Evolutionary conservation across 371 early-diverging fungal species (phyloP), one percentile per base, ranked within the genome.

Genomic region (Mortierella sp.): DNA sequence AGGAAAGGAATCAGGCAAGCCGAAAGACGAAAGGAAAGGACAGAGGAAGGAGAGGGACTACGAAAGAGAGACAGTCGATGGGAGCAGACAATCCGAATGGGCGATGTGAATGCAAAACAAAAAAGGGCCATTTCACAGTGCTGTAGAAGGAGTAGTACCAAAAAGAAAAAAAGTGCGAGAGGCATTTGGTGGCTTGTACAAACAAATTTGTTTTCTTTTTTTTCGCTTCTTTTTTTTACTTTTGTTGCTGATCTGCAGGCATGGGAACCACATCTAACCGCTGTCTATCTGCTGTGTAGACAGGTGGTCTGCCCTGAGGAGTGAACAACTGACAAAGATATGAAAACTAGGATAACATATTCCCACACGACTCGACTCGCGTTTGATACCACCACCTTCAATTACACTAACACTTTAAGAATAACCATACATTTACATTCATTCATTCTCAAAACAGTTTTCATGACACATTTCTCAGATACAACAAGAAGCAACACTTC

Each of bases 141-240:
- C 19, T 63, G 42, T 31, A 38, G 3, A 5, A 38, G 48, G n/a
- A 21, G 44, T 38, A 3, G 42, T 38, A 1, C 5, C 26, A 26
- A 31, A 70, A 74, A 21, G 28, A 73, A 74, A 77, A 81, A 77
- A 81, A 74, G 58, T 58, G 47, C 26, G 31, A 28, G 58, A 74
- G 54, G 76, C 60, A 19, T 63, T 24, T 44, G 21, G 81, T 81
- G 81, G 81, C 81, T 81, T 80, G 44, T 52, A 6, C 11, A n/a
- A 48, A 28, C 71, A 70, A 77, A 57, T 4, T 71, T 77, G 77
- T 77, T 77, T 77, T 55, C 65, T 44, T 52, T 75, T 76, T 38
- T 76, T 54, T 76, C 28, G 55, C 70, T 72, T 63, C 26, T 70
- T 31, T 26, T 70, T 44, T 52, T 47, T 28, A 68, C 14, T 50